These are phyloP conservation scores for Naganishia sp. DNA, from an alignment of 1,284 basidiomycete genomes.

Conservation along the genomic window DNA sequence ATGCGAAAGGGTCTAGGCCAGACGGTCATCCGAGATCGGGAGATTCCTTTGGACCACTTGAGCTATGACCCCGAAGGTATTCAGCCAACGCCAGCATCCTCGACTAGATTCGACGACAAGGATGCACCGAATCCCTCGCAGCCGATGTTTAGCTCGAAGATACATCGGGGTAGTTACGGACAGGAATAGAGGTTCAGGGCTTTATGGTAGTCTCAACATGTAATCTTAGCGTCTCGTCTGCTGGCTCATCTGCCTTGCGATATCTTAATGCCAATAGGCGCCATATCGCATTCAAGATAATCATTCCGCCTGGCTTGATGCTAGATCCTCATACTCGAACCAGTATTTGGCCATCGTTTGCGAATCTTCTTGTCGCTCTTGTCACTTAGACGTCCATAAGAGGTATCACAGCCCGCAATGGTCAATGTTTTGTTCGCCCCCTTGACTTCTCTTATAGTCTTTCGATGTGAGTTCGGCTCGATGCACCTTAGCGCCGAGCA, in stretches of 20 bases:
- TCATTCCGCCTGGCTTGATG: too few species aligned
- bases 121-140: constrained; percentile 8
- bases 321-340: too few species aligned
- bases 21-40: constrained; percentile 13
- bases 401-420: too few species aligned
- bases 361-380: too few species aligned
- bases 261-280: not conserved
- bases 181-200: not conserved
- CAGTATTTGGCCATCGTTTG: too few species aligned
- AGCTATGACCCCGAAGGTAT: constrained; percentile 24
- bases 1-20: constrained; percentile 37
- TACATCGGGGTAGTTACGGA: not conserved
- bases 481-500: too few species aligned
- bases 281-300: not conserved
- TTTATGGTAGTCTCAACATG: not conserved
- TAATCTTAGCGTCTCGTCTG: not conserved
- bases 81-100: constrained; percentile 25
- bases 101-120: constrained; percentile 24
- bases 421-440: too few species aligned
- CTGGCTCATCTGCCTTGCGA: not conserved
- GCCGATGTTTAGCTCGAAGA: constrained; percentile 19
- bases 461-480: too few species aligned
- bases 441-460: too few species aligned
- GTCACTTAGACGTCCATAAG: too few species aligned
- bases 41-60: constrained; percentile 12